Evolutionary conservation across 345 rosid genomes (phyloP).

Genomic region (Clarkia xantiana): DNA sequence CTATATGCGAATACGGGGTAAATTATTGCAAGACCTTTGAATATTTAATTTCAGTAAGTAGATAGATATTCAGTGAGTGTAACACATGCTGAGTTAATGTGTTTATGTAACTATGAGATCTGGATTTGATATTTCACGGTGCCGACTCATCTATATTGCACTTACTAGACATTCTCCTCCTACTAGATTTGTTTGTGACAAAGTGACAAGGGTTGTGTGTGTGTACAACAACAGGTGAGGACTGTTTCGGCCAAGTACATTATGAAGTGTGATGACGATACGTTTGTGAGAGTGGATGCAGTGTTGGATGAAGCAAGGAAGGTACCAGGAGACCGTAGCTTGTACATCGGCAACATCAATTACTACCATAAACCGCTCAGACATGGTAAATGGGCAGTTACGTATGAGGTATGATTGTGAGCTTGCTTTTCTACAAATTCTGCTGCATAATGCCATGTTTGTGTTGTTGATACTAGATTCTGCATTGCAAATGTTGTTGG

Average conservation of each 20-base stretch:
- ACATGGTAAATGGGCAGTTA: constrained; percentile 92
- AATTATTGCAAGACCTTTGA: constrained; percentile 10
- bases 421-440: background rate
- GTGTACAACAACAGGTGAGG: constrained; percentile 53
- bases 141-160: too few relatives aligned
- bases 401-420: constrained; percentile 53
- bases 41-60: too few relatives aligned
- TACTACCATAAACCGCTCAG: constrained; percentile 81
- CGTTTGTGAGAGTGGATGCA: constrained; percentile 69
- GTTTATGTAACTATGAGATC: background rate
- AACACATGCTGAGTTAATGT: too few relatives aligned
- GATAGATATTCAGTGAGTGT: too few relatives aligned
- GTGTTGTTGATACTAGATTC: background rate
- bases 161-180: too few relatives aligned
- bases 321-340: constrained; percentile 43
- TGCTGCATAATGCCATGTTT: too few relatives aligned
- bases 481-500: background rate
- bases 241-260: constrained; percentile 47
- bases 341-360: constrained; percentile 80
- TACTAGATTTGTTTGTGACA: too few relatives aligned
- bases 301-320: constrained; percentile 51
- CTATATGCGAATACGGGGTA: constrained; percentile 94
- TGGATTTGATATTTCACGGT: constrained; percentile 10
- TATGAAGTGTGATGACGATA: constrained; percentile 94
- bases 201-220: too few relatives aligned